Conservation (phyloP, 164 flowering plant species). For the Aristolochia fimbriata region DNA sequence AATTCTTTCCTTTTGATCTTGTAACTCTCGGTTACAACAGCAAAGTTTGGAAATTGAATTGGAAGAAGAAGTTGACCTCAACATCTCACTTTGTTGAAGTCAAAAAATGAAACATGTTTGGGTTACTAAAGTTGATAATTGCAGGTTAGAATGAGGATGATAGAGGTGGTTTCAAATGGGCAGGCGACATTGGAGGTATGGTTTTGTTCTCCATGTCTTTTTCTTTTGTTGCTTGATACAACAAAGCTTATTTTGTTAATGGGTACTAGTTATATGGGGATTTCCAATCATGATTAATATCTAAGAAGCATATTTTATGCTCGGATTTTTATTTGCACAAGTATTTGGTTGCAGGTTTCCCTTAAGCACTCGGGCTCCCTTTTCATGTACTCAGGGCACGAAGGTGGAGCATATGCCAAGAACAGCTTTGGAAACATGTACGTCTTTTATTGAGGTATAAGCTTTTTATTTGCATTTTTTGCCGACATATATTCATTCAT, state of each 20-base stretch:
- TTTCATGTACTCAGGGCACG: slow-evolving; percentile 94
- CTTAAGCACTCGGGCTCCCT: slow-evolving; percentile 96
- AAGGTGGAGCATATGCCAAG: slow-evolving; percentile 97
- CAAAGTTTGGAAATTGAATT: no score
- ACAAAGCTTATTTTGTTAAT: neutral
- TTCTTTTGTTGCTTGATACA: neutral
- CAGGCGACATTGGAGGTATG: slow-evolving; percentile 82
- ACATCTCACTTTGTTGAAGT: no score
- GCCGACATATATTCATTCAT: neutral
- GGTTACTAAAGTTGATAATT: neutral
- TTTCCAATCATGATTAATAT: neutral
- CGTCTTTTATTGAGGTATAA: slow-evolving; percentile 7
- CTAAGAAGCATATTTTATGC: neutral
- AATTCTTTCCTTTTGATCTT: no score
- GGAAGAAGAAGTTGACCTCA: no score
- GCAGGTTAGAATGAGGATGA: slow-evolving; percentile 77
- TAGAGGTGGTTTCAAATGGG: slow-evolving; percentile 87
- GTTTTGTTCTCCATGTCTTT: neutral
- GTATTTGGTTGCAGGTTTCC: slow-evolving; percentile 50
- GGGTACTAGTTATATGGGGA: neutral
- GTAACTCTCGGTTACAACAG: no score
- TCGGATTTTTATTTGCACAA: neutral
- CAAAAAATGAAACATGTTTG: no score
- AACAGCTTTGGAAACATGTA: slow-evolving; percentile 94
- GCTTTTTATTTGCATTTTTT: neutral